Evolutionary conservation across 129 eudicot species (phyloP).

Genomic region (Flaveria bidentis): DNA sequence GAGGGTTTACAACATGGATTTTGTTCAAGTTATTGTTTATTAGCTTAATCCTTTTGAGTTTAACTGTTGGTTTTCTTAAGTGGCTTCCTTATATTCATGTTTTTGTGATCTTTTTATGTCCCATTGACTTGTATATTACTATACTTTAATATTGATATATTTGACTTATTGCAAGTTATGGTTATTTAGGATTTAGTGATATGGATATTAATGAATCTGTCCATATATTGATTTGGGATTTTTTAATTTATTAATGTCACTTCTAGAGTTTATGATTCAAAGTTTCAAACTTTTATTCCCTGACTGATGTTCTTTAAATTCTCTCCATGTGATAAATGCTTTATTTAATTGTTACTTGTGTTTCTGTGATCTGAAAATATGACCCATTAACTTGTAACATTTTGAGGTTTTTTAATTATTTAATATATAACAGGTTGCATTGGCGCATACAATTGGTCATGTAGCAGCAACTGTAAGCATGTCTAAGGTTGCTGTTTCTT

Average conservation of each 20-base stretch:
- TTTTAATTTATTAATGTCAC: neutral
- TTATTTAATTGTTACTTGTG: neutral
- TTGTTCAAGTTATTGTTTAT: neutral
- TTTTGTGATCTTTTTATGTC: neutral
- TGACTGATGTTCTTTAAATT: slow-evolving; percentile 4
- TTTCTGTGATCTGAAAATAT: slow-evolving; percentile 19
- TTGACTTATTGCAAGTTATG: neutral
- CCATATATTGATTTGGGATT: neutral
- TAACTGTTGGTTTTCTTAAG: neutral
- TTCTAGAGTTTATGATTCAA: slow-evolving; percentile 20
- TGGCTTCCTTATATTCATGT: neutral
- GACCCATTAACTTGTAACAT: slow-evolving; percentile 14
- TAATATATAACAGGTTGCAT: slow-evolving; percentile 47
- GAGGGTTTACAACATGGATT: neutral
- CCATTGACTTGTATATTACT: neutral
- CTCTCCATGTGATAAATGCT: slow-evolving; percentile 17
- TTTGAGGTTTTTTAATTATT: slow-evolving; percentile 2
- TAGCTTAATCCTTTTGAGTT: neutral
- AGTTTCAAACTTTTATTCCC: neutral
- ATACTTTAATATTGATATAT: neutral
- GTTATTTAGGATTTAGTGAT: neutral
- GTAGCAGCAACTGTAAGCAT: slow-evolving; percentile 87
- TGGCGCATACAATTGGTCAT: slow-evolving; percentile 80
- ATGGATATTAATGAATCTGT: neutral
- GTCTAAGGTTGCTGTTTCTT: slow-evolving; percentile 81